Evolutionary conservation across 768 basidiomycete genomes (phyloP).

Genomic region (Leccinum disarticulatum): DNA sequence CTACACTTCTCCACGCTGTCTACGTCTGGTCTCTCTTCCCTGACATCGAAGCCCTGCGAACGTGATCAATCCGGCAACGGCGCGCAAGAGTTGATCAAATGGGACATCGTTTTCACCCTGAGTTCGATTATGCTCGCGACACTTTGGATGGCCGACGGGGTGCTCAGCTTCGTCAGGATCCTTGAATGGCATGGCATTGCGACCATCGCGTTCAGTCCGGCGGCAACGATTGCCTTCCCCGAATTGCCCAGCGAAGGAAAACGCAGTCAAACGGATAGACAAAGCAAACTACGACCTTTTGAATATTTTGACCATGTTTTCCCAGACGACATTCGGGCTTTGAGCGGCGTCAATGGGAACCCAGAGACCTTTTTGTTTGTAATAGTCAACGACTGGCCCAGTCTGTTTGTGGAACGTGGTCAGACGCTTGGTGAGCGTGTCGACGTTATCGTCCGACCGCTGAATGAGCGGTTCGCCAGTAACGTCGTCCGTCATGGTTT

Average conservation of each 20-base stretch:
- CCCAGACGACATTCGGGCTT: slow-evolving; percentile 91
- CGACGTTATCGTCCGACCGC: slow-evolving; percentile 97
- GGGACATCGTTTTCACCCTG: no score
- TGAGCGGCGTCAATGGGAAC: slow-evolving; percentile 91
- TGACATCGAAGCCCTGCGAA: no score
- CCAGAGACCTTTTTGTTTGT: slow-evolving; percentile 91
- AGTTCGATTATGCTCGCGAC: no score
- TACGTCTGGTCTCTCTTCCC: no score
- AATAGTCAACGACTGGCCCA: slow-evolving; percentile 94
- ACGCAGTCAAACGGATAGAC: background rate
- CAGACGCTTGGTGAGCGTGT: slow-evolving; percentile 89
- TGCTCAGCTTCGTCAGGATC: no score
- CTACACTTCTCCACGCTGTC: no score
- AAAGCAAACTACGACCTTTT: slow-evolving; percentile 26
- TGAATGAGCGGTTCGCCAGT: slow-evolving; percentile 96
- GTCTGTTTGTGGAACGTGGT: slow-evolving; percentile 91
- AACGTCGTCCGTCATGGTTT: slow-evolving; percentile 88
- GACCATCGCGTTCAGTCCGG: no score
- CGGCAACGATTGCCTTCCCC: no score
- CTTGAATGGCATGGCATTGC: no score
- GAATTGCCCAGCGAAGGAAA: background rate
- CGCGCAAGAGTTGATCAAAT: no score
- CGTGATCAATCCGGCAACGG: no score
- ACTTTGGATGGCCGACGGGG: no score
- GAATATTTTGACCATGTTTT: slow-evolving; percentile 68